Evolutionary conservation across 2,329 filamentous ascomycete genomes (phyloP).

Genomic region (Capronia americana): DNA sequence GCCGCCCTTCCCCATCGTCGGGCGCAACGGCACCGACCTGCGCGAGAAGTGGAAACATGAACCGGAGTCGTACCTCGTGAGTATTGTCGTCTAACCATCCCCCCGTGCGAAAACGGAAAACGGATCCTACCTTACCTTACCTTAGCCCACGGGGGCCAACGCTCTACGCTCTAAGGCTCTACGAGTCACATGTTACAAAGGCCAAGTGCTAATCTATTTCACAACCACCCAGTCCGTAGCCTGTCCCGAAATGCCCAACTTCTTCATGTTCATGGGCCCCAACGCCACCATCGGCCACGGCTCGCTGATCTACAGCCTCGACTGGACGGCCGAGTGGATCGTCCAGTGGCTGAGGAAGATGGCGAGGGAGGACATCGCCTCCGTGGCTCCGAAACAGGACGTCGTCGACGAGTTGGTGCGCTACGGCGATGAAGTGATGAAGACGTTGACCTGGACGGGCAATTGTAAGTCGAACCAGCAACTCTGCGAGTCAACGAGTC

Average conservation of each 20-base stretch:
- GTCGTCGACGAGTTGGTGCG: slow-evolving; percentile 57
- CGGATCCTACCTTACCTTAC: no score
- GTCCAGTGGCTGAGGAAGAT: slow-evolving; percentile 44
- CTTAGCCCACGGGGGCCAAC: no score
- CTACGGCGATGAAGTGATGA: slow-evolving; percentile 58
- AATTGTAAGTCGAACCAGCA: slow-evolving; percentile 12
- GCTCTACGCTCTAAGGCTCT: no score
- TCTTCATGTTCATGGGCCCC: slow-evolving; percentile 44
- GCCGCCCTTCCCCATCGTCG: slow-evolving; percentile 27
- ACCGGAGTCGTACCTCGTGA: slow-evolving; percentile 40
- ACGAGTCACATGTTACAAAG: not conserved
- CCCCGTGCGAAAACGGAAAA: no score
- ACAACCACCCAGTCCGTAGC: slow-evolving; percentile 6
- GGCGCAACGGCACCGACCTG: slow-evolving; percentile 35
- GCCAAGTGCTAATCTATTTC: not conserved
- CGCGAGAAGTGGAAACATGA: slow-evolving; percentile 42
- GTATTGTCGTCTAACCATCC: not conserved
- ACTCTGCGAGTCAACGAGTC: no score
- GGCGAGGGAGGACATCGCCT: slow-evolving; percentile 44
- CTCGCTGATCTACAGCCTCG: slow-evolving; percentile 34
- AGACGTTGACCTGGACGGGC: slow-evolving; percentile 53
- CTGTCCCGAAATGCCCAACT: slow-evolving; percentile 43
- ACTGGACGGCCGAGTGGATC: slow-evolving; percentile 42
- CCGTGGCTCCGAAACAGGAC: slow-evolving; percentile 49
- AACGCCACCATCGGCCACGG: slow-evolving; percentile 42